Evolutionary conservation across 306 rosid species (phyloP).

Genomic region (Pyrus communis): DNA sequence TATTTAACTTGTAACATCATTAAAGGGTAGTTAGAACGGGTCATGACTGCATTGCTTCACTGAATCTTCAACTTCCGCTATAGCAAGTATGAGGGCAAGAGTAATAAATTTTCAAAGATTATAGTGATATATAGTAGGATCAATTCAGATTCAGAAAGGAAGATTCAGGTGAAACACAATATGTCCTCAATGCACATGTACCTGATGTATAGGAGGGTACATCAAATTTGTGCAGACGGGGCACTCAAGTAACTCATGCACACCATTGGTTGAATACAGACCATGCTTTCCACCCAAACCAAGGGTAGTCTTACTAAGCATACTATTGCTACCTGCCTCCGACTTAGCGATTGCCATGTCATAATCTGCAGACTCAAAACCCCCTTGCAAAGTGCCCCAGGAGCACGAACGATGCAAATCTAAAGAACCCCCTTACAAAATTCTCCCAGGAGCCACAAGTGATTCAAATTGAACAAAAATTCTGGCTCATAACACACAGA

Average conservation of each 20-base stretch:
- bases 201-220: slow-evolving; percentile 99
- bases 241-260: slow-evolving; percentile 81
- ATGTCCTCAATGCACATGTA: slow-evolving; percentile 19
- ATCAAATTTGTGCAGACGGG: slow-evolving; percentile 74
- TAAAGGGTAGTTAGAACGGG: neutral
- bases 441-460: slow-evolving; percentile 64
- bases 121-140: neutral
- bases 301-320: slow-evolving; percentile 29
- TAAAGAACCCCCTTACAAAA: slow-evolving; percentile 62
- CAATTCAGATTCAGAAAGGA: neutral
- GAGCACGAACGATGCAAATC: slow-evolving; percentile 37
- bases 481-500: slow-evolving; percentile 13
- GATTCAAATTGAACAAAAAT: slow-evolving; percentile 20
- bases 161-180: neutral
- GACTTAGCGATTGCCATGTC: slow-evolving; percentile 47
- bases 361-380: slow-evolving; percentile 57
- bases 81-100: neutral
- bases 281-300: slow-evolving; percentile 49
- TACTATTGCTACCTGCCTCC: slow-evolving; percentile 41
- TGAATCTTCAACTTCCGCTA: neutral
- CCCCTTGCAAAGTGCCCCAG: neutral
- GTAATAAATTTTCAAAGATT: neutral
- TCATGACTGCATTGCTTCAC: neutral
- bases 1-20: neutral
- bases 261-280: slow-evolving; percentile 61